A percentile compares a stretch with the other conserved stretches of the same genome.
phyloP scores from a whole-genome alignment of 73 alveolate species.

The Tetrahymena thermophila region DNA sequence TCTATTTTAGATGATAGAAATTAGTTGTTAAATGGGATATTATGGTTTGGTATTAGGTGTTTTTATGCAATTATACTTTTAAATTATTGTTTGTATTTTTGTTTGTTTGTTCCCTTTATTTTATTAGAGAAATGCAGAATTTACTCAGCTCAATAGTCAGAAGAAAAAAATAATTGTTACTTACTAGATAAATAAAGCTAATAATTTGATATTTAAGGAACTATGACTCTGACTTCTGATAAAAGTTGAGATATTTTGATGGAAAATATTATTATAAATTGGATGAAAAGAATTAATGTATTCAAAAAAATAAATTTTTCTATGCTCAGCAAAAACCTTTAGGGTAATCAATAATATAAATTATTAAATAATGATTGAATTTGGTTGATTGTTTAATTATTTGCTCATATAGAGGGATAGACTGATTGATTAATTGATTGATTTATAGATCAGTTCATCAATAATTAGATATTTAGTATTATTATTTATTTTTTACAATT shows the following conservation, averaged over 20 bases:
- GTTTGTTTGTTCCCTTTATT: neutral
- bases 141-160: no score
- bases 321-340: neutral
- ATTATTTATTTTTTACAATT: no score
- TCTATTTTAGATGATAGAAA: neutral
- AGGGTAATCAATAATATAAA: neutral
- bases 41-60: neutral
- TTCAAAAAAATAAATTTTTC: neutral
- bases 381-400: neutral
- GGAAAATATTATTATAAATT: no score
- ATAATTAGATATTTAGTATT: no score
- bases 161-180: no score
- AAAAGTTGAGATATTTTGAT: no score
- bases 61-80: neutral
- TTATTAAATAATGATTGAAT: neutral
- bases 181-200: no score
- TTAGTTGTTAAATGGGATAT: neutral
- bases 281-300: neutral
- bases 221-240: no score
- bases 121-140: neutral
- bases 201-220: no score
- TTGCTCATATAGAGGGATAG: neutral
- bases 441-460: no score
- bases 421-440: no score
- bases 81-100: no score